These are phyloP conservation scores for Paramyrothecium roridum DNA, from an alignment of 2,329 filamentous ascomycete genomes.

Conservation along the genomic window DNA sequence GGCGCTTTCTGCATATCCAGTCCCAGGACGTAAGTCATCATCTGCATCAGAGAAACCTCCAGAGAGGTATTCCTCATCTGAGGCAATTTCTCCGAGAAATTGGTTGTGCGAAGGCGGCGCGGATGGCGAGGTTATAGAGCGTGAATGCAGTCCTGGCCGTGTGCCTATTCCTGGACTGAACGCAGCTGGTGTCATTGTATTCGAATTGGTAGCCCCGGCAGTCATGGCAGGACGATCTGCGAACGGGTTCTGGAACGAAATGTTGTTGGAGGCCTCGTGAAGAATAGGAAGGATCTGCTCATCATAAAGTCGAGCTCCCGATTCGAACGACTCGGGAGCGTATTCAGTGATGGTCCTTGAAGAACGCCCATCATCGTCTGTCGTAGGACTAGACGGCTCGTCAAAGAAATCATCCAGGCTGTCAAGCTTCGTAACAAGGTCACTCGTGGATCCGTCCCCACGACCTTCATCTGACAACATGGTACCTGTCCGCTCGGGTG, in stretches of 20 bases:
- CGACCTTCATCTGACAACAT: slow-evolving; percentile 87
- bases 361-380: slow-evolving; percentile 56
- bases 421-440: slow-evolving; percentile 77
- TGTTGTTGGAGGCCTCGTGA: slow-evolving; percentile 77
- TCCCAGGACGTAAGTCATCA: slow-evolving; percentile 43
- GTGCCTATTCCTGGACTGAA: slow-evolving; percentile 43
- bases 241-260: slow-evolving; percentile 86
- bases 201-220: slow-evolving; percentile 57
- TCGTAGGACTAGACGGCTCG: slow-evolving; percentile 59
- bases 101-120: slow-evolving; percentile 52
- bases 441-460: slow-evolving; percentile 65
- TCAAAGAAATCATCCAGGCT: slow-evolving; percentile 82
- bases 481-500: slow-evolving; percentile 73
- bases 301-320: slow-evolving; percentile 81
- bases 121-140: slow-evolving; percentile 81
- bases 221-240: slow-evolving; percentile 65
- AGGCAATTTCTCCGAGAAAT: slow-evolving; percentile 60
- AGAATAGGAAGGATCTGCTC: slow-evolving; percentile 89
- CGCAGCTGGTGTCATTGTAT: slow-evolving; percentile 61
- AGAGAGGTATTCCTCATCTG: slow-evolving; percentile 72
- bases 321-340: slow-evolving; percentile 63
- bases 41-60: slow-evolving; percentile 80
- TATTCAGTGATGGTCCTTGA: slow-evolving; percentile 64
- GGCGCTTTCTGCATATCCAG: slow-evolving; percentile 38
- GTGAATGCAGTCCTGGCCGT: slow-evolving; percentile 70